Percentiles rank a stretch among this genome's conserved stretches.
These are phyloP conservation scores for Discostella pseudostelligera DNA, from an alignment of 108 stramenopile species.

Conservation along the genomic window DNA sequence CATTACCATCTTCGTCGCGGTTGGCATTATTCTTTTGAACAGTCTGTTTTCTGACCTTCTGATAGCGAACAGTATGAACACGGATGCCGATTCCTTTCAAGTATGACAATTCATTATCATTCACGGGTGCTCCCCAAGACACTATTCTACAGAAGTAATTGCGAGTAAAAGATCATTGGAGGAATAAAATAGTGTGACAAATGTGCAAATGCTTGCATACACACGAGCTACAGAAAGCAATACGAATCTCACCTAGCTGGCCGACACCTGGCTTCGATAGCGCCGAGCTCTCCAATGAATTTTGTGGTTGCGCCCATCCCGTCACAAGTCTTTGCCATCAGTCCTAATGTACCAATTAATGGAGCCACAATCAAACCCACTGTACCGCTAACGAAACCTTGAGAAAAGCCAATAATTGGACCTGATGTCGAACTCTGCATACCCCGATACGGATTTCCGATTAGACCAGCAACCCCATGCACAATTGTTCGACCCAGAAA, in stretches of 20 bases:
- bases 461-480: constrained; percentile 37
- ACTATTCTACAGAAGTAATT: constrained; percentile 28
- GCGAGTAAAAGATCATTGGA: not conserved
- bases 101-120: constrained; percentile 27
- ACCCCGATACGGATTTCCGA: constrained; percentile 47
- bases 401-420: constrained; percentile 17
- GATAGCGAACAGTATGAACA: constrained; percentile 42
- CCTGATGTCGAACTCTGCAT: constrained; percentile 9
- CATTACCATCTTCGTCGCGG: constrained; percentile 15
- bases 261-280: constrained; percentile 43
- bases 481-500: constrained; percentile 23
- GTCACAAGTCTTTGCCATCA: constrained; percentile 40
- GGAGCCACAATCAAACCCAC: constrained; percentile 20
- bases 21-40: constrained; percentile 7
- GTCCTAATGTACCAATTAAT: constrained; percentile 36
- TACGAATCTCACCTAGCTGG: constrained; percentile 30
- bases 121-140: constrained; percentile 41
- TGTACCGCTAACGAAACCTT: constrained; percentile 32
- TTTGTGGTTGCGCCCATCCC: constrained; percentile 33
- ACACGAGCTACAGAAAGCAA: too few relatives aligned
- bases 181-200: too few relatives aligned
- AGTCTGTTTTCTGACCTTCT: constrained; percentile 31
- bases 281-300: constrained; percentile 24
- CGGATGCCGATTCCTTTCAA: constrained; percentile 45
- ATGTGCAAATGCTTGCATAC: too few relatives aligned